Conservation (phyloP, 2,329 filamentous ascomycete genomes). For the Chrysoporthe cubensis region DNA sequence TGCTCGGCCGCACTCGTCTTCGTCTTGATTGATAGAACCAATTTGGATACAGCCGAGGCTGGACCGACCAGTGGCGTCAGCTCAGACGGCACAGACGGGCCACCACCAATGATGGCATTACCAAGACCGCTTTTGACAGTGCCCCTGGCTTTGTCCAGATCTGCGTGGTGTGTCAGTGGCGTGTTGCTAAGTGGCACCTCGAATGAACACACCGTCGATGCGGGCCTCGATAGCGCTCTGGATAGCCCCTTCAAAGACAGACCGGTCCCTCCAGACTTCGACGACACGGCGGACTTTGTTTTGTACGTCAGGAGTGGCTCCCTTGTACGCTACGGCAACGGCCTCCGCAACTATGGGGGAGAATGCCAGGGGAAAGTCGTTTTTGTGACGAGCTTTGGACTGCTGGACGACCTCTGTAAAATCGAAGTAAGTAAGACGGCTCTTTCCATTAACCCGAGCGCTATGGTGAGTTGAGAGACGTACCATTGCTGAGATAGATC, state of each 20-base stretch:
- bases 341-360: constrained; percentile 91
- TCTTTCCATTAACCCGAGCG: neutral
- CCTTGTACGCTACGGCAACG: constrained; percentile 88
- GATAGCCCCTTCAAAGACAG: constrained; percentile 81
- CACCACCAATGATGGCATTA: constrained; percentile 70
- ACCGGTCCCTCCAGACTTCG: constrained; percentile 89
- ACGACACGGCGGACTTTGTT: constrained; percentile 85
- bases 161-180: constrained; percentile 42
- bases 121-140: constrained; percentile 55
- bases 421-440: neutral
- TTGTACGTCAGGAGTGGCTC: constrained; percentile 83
- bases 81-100: constrained; percentile 70
- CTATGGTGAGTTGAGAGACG: constrained; percentile 34
- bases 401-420: constrained; percentile 88
- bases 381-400: constrained; percentile 88
- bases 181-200: neutral
- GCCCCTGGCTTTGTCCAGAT: constrained; percentile 65
- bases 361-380: constrained; percentile 91
- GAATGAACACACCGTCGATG: constrained; percentile 67
- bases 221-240: constrained; percentile 80
- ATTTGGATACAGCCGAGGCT: constrained; percentile 75
- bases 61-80: constrained; percentile 74
- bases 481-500: constrained; percentile 94
- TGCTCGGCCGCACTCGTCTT: constrained; percentile 72
- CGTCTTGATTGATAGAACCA: constrained; percentile 68